Evolutionary conservation across 495 filamentous ascomycete genomes (phyloP).

Genomic region (Penicillium roqueforti): DNA sequence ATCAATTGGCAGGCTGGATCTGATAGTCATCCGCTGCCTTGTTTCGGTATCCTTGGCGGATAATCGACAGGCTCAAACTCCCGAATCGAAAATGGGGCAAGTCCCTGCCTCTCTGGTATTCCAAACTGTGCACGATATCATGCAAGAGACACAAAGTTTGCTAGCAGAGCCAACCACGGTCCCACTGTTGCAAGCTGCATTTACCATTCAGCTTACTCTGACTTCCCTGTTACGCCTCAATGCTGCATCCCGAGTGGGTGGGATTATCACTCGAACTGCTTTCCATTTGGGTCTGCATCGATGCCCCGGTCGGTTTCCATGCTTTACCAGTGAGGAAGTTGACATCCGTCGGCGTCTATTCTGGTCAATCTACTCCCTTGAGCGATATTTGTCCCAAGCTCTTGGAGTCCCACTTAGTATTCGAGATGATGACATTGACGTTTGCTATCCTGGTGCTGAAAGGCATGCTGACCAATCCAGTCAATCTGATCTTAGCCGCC

Average conservation of each 20-base stretch:
- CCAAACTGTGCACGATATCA: constrained; percentile 32
- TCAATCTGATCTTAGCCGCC: constrained; percentile 15
- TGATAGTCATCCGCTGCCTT: constrained; percentile 42
- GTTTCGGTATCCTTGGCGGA: constrained; percentile 43
- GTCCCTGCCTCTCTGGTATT: constrained; percentile 36
- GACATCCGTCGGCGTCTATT: constrained; percentile 43
- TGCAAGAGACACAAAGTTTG: constrained; percentile 33
- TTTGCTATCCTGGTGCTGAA: constrained; percentile 45
- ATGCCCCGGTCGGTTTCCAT: constrained; percentile 41
- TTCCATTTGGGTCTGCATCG: constrained; percentile 48
- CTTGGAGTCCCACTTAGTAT: constrained; percentile 47
- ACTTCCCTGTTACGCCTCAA: constrained; percentile 45
- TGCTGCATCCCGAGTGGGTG: constrained; percentile 45
- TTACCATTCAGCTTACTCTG: constrained; percentile 43
- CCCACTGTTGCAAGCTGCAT: constrained; percentile 39
- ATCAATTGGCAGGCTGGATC: constrained; percentile 22
- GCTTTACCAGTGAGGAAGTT: constrained; percentile 34
- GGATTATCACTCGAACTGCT: constrained; percentile 43
- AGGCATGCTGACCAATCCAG: constrained; percentile 16
- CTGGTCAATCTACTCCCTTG: constrained; percentile 49
- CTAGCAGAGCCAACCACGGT: constrained; percentile 38
- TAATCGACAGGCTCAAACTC: constrained; percentile 20
- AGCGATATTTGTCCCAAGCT: constrained; percentile 47
- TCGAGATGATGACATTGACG: constrained; percentile 50
- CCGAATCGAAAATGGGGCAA: constrained; percentile 13